Evolutionary conservation across 2,329 filamentous ascomycete genomes (phyloP).

Genomic region (Colletotrichum horii): DNA sequence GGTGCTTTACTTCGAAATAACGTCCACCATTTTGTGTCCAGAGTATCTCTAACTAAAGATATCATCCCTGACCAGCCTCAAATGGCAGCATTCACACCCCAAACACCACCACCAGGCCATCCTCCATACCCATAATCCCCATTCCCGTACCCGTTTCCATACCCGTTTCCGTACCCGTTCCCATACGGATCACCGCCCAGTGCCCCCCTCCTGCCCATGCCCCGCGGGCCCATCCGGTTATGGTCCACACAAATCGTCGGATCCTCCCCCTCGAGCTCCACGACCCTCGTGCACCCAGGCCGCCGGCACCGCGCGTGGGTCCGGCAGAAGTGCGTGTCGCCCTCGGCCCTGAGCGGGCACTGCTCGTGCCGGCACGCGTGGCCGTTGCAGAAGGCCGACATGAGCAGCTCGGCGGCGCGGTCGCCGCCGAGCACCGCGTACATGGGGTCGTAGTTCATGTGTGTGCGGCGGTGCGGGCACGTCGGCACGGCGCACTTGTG

Average conservation of each 20-base stretch:
- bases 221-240: neutral
- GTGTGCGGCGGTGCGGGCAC: constrained; percentile 20
- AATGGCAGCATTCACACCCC: constrained; percentile 13
- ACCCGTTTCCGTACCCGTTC: neutral
- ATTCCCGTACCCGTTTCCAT: neutral
- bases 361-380: constrained; percentile 10
- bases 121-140: neutral
- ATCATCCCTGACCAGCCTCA: neutral
- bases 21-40: neutral
- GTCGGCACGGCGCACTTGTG: constrained; percentile 27
- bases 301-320: constrained; percentile 9
- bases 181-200: neutral
- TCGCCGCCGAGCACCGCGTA: neutral
- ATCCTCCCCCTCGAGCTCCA: neutral
- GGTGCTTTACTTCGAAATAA: neutral
- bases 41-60: neutral
- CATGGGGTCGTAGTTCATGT: neutral
- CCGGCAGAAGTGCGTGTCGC: neutral
- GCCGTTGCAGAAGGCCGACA: constrained; percentile 12
- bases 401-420: neutral
- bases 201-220: neutral
- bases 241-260: constrained; percentile 12
- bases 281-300: neutral
- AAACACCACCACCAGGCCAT: constrained; percentile 1
- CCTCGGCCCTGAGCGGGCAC: neutral